Evolutionary conservation across 352 stramenopile species (phyloP).

Genomic region (Pythium vanterpoolii): DNA sequence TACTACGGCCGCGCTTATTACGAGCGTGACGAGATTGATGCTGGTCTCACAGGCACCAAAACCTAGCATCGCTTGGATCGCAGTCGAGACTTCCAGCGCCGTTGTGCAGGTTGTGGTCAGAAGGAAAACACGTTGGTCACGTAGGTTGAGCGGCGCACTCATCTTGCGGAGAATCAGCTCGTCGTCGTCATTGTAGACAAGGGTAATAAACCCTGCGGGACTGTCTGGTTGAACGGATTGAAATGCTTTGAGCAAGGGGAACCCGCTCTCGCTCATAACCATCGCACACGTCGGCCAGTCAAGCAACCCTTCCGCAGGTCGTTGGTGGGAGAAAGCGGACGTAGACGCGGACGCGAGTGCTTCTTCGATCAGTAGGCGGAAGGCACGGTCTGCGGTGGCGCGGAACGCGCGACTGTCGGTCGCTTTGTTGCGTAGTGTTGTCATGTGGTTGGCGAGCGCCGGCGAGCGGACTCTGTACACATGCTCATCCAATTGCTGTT

Average conservation of each 20-base stretch:
- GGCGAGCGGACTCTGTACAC: constrained; percentile 15
- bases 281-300: constrained; percentile 16
- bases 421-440: constrained; percentile 13
- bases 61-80: constrained; percentile 35
- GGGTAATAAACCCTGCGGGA: constrained; percentile 25
- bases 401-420: constrained; percentile 8
- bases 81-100: constrained; percentile 3
- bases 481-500: constrained; percentile 1
- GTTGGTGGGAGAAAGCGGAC: background rate
- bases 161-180: constrained; percentile 10
- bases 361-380: constrained; percentile 31
- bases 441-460: constrained; percentile 19
- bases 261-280: constrained; percentile 20
- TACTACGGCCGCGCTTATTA: constrained; percentile 24
- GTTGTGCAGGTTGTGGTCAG: constrained; percentile 27
- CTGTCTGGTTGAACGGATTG: constrained; percentile 21
- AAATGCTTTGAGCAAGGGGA: constrained; percentile 27
- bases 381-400: constrained; percentile 11
- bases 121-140: constrained; percentile 23
- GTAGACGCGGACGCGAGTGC: constrained; percentile 22
- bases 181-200: constrained; percentile 8
- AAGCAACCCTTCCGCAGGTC: background rate
- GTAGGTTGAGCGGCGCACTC: constrained; percentile 20
- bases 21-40: constrained; percentile 33
- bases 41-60: constrained; percentile 20